A percentile compares a stretch with the other conserved stretches of the same genome.
Conservation (phyloP, 2,329 filamentous ascomycete species). For the Stylonectria norvegica region DNA sequence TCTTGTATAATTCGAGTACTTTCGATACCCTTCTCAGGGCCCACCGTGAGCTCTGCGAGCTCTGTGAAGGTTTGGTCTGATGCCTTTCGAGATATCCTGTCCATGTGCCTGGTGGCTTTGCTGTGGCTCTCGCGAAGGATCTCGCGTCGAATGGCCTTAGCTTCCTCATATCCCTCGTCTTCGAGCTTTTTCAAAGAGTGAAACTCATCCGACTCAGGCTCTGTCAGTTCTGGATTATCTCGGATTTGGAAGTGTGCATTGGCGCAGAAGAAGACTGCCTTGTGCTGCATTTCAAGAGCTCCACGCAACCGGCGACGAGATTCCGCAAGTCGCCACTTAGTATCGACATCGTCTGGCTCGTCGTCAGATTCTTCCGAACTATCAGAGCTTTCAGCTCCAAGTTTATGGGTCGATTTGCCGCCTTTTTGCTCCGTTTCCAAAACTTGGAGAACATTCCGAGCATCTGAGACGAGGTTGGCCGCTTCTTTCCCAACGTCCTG, state of each 20-base stretch:
- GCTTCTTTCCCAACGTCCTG: slow-evolving; percentile 50
- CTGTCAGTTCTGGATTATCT: slow-evolving; percentile 60
- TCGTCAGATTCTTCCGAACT: slow-evolving; percentile 30
- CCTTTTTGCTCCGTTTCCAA: slow-evolving; percentile 40
- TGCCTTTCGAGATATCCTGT: slow-evolving; percentile 52
- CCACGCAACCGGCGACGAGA: slow-evolving; percentile 63
- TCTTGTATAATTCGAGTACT: slow-evolving; percentile 62
- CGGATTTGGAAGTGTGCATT: slow-evolving; percentile 85
- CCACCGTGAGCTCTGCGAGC: slow-evolving; percentile 56
- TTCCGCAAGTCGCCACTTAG: slow-evolving; percentile 47
- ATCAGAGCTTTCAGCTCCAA: slow-evolving; percentile 2
- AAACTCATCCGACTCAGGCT: slow-evolving; percentile 65
- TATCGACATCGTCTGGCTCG: slow-evolving; percentile 33
- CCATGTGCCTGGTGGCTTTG: slow-evolving; percentile 53
- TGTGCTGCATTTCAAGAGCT: slow-evolving; percentile 76
- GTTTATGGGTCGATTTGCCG: slow-evolving; percentile 2
- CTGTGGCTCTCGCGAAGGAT: slow-evolving; percentile 58
- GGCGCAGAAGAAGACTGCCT: slow-evolving; percentile 78
- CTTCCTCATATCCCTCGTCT: slow-evolving; percentile 68
- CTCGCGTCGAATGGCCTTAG: slow-evolving; percentile 74
- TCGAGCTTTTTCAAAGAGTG: slow-evolving; percentile 66
- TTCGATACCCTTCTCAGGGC: slow-evolving; percentile 65
- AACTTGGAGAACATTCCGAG: slow-evolving; percentile 56
- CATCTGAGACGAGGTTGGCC: slow-evolving; percentile 56
- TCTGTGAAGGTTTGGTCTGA: slow-evolving; percentile 54